Base-by-base conservation (phyloP, 2,329 filamentous ascomycete genomes). In the Aureobasidium leucospermi region DNA sequence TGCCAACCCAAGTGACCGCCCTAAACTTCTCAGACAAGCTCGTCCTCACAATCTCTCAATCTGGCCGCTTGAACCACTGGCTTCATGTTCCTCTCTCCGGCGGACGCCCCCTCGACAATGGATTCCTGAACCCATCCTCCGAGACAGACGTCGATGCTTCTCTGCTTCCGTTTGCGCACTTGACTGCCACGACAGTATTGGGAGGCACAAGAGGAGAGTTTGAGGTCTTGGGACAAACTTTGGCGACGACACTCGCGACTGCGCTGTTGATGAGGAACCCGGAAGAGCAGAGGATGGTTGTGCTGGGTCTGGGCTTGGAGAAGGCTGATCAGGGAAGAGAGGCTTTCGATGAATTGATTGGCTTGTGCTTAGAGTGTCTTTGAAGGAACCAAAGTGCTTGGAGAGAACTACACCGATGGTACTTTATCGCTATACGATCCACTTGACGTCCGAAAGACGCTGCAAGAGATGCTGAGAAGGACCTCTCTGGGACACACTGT, bases 51-150 rank as follows among this genome's bases (percentile, higher is more conserved):
- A 81, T 97, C 61, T 89, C 89, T 0, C 94, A 97, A 75, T 83
- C 87, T 62, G 93, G 92, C 6, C 83, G 87, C 61, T 76, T 97
- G 48, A 88, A 89, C 19, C 94, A 97, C 79, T 99, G 94, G 94
- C 91, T 96, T 19, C 88, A 94, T 76, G 88, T 95, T 0, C 88
- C 89, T 0, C 81, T 95, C 23, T 81, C 84, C n/a, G 80, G 83
- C 5, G 57, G 49, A 31, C 81, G 86, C 0, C 84, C 86, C 3
- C 86, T 46, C 84, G 89, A 69, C 82, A 84, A 75, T 74, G 80
- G 19, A 68, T 85, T 48, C 59, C 58, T 68, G 61, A 72, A 70
- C 29, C 32, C 47, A 9, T 43, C 47, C 5, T 75, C 77, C 38
- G 79, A 81, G 60, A 80, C 82, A 57, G 76, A 76, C 46, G 52